phyloP scores from a whole-genome alignment of 768 basidiomycete genomes.

The Boletus rubropictus region DNA sequence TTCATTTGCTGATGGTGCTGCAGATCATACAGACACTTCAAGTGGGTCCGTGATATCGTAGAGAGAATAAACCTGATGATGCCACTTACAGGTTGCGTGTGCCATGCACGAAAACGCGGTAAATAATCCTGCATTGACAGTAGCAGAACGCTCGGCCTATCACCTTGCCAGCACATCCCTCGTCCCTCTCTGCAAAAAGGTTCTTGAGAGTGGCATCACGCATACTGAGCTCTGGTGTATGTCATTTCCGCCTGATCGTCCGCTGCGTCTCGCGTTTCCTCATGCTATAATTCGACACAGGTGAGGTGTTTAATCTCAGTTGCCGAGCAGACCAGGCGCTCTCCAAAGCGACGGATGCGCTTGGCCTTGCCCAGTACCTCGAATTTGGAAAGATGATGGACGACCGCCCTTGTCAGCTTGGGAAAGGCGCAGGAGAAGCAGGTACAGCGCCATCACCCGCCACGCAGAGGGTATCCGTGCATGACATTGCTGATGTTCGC shows the following conservation, averaged over 20 bases:
- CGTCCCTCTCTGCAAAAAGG: conserved; percentile 1
- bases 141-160: conserved; percentile 2
- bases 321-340: conserved; percentile 1
- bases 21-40: conserved; percentile 19
- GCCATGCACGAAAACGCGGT: conserved; percentile 24
- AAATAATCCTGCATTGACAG: conserved; percentile 9
- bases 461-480: neutral
- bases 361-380: conserved; percentile 6
- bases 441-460: neutral
- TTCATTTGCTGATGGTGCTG: conserved; percentile 1
- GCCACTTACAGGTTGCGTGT: conserved; percentile 13
- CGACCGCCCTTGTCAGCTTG: neutral
- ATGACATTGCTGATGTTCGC: neutral
- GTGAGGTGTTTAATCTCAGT: neutral
- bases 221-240: conserved; percentile 6
- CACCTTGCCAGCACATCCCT: conserved; percentile 8
- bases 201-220: neutral
- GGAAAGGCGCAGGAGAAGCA: neutral
- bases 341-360: neutral
- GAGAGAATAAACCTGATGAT: neutral
- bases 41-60: conserved; percentile 3
- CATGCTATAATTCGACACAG: conserved; percentile 5
- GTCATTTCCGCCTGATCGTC: neutral
- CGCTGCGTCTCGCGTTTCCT: neutral
- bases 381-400: neutral